Conservation (phyloP, 768 basidiomycete species). For the Boletus pseudopeckii region DNA sequence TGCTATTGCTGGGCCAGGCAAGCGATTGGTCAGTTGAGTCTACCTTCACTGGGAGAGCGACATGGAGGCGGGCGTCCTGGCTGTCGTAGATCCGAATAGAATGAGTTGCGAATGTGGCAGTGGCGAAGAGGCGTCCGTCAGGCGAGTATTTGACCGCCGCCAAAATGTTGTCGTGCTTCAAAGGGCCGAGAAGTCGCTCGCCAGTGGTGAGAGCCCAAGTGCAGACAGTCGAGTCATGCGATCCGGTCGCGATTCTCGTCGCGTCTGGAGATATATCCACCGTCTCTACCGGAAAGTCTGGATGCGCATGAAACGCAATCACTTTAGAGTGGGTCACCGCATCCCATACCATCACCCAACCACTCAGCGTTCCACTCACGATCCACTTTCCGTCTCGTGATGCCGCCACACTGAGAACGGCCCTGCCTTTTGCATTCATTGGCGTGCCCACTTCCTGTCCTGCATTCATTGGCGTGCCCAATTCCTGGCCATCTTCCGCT, state of each 20-base stretch:
- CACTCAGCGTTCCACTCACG: not conserved
- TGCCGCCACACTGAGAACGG: not conserved
- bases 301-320: slow-evolving; percentile 2
- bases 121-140: slow-evolving; percentile 7
- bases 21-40: slow-evolving; percentile 3
- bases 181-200: not conserved
- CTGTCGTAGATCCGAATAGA: slow-evolving; percentile 5
- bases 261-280: slow-evolving; percentile 14
- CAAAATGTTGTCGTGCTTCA: not conserved
- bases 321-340: not conserved
- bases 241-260: slow-evolving; percentile 7
- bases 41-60: not conserved
- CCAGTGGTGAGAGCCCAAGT: slow-evolving; percentile 2
- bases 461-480: too few relatives aligned
- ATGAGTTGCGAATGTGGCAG: not conserved
- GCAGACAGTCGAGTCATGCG: slow-evolving; percentile 4
- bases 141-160: slow-evolving; percentile 12
- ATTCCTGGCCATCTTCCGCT: not conserved
- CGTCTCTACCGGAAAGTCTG: not conserved
- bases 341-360: slow-evolving; percentile 3
- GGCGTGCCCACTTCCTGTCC: slow-evolving; percentile 2
- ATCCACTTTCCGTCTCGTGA: slow-evolving; percentile 10
- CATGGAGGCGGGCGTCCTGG: not conserved
- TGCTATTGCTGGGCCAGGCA: slow-evolving; percentile 2
- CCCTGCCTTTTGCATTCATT: not conserved